phyloP scores from a whole-genome alignment of 1,284 basidiomycete species.

The Ganoderma leucocontextum region DNA sequence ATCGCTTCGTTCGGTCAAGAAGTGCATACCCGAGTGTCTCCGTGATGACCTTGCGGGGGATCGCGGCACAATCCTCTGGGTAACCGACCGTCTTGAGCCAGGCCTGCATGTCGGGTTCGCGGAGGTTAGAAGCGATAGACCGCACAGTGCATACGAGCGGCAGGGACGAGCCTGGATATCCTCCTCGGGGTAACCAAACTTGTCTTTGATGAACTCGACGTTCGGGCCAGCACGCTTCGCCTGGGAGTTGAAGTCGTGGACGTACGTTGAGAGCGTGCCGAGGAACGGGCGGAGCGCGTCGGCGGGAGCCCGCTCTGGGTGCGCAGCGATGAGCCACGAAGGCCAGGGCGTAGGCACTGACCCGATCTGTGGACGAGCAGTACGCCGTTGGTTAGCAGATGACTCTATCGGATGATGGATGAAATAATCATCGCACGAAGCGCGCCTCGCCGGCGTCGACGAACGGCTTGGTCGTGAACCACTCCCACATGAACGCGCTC shows the following conservation, averaged over 20 bases:
- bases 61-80: slow-evolving; percentile 68
- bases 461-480: slow-evolving; percentile 97
- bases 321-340: slow-evolving; percentile 92
- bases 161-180: slow-evolving; percentile 70
- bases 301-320: slow-evolving; percentile 67
- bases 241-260: slow-evolving; percentile 72
- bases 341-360: slow-evolving; percentile 95
- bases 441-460: slow-evolving; percentile 84
- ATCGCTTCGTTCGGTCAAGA: not conserved
- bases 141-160: slow-evolving; percentile 1
- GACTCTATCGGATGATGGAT: not conserved
- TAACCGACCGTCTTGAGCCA: slow-evolving; percentile 87
- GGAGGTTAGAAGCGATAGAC: slow-evolving; percentile 25
- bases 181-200: slow-evolving; percentile 83
- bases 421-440: slow-evolving; percentile 61
- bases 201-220: slow-evolving; percentile 78
- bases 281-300: slow-evolving; percentile 71
- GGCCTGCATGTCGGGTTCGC: slow-evolving; percentile 51
- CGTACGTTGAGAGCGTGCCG: slow-evolving; percentile 66
- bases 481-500: slow-evolving; percentile 94
- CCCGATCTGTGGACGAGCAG: slow-evolving; percentile 66
- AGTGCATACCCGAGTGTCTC: slow-evolving; percentile 73
- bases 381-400: not conserved
- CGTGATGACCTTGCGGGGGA: slow-evolving; percentile 68
- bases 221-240: slow-evolving; percentile 67